These are phyloP conservation scores for Sporisorium exsertum DNA, from an alignment of 1,284 basidiomycete genomes.

Conservation along the genomic window DNA sequence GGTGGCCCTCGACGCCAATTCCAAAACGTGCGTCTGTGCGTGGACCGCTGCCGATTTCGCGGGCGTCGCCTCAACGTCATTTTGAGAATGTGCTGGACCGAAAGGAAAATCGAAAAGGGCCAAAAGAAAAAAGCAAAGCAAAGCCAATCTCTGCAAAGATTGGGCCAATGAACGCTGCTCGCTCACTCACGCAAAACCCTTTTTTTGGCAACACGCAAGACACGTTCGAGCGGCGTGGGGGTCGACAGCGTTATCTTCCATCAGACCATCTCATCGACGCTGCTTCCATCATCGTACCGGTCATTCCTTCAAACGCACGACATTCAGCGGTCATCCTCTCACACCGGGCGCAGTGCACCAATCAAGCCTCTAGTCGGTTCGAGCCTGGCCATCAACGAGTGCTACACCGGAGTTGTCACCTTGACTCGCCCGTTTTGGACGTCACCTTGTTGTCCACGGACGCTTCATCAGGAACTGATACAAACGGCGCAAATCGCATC, in stretches of 20 bases:
- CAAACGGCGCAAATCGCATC: not conserved
- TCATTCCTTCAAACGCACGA: not conserved
- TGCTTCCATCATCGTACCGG: conserved; percentile 2
- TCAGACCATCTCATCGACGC: not conserved
- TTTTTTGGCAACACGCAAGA: conserved; percentile 1
- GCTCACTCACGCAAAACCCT: conserved; percentile 16
- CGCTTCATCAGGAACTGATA: too few species aligned
- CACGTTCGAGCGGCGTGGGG: conserved; percentile 1
- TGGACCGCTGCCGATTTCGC: not conserved
- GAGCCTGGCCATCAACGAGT: not conserved
- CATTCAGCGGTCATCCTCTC: not conserved
- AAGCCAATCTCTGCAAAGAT: not conserved
- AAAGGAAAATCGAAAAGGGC: conserved; percentile 6
- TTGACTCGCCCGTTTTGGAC: not conserved
- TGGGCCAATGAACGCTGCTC: conserved; percentile 27
- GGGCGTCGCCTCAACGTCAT: conserved; percentile 11
- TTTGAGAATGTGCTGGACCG: not conserved
- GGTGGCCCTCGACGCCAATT: not conserved
- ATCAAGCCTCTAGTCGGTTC: not conserved
- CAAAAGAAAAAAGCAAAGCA: not conserved
- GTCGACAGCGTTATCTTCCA: not conserved
- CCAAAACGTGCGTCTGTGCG: conserved; percentile 7
- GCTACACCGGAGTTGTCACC: not conserved
- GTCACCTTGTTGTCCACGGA: too few species aligned
- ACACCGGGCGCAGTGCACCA: not conserved